phyloP scores from a whole-genome alignment of 139 green algal genomes.

The Mesotaenium endlicherianum region DNA sequence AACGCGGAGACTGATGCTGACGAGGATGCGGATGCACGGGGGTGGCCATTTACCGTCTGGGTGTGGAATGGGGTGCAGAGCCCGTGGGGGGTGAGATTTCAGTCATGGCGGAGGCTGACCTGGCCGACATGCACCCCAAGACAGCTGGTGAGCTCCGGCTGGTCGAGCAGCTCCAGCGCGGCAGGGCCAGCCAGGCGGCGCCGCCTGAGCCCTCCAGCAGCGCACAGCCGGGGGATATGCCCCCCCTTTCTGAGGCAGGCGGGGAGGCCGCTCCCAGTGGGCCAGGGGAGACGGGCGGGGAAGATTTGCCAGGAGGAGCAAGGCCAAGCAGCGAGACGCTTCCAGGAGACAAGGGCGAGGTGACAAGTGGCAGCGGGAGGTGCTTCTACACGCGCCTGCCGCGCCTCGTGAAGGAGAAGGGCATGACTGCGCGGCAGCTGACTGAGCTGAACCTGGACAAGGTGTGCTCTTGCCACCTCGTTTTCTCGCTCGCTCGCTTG shows the following conservation, averaged over 20 bases:
- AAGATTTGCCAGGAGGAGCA: background rate
- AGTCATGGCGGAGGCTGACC: background rate
- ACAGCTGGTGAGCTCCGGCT: background rate
- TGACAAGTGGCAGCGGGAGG: background rate
- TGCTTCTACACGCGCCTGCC: constrained; percentile 40
- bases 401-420: constrained; percentile 15
- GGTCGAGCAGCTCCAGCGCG: background rate
- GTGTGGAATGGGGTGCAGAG: constrained; percentile 22
- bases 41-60: too few species aligned
- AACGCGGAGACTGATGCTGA: too few species aligned
- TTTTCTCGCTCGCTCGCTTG: too few species aligned
- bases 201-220: too few species aligned
- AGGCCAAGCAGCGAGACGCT: background rate
- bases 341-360: background rate
- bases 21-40: too few species aligned
- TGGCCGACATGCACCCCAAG: background rate
- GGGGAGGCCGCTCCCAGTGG: too few species aligned
- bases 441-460: constrained; percentile 43
- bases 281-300: background rate
- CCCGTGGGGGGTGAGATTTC: constrained; percentile 18
- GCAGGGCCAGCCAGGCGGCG: background rate
- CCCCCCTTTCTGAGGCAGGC: too few species aligned
- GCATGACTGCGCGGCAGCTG: constrained; percentile 15
- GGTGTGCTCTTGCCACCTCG: too few species aligned
- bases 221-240: too few species aligned